A percentile compares a stretch with the other conserved stretches of the same genome.
phyloP scores from a whole-genome alignment of 129 eudicot species.

The Centella asiatica region DNA sequence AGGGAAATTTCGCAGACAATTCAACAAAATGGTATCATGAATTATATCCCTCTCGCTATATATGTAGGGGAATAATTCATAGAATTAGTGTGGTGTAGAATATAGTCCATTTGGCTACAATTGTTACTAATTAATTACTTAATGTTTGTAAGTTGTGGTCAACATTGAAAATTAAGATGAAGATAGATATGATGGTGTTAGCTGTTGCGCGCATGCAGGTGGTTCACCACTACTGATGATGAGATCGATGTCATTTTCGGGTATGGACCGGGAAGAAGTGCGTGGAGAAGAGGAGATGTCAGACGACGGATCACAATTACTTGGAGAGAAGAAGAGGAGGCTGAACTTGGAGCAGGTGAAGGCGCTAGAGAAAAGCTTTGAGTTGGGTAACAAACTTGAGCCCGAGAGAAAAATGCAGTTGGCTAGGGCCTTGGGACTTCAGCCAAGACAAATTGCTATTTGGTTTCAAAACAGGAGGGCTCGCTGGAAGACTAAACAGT shows the following conservation, averaged over 20 bases:
- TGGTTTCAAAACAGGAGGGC: conserved; percentile 96
- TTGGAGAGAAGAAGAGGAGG: conserved; percentile 87
- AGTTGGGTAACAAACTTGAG: conserved; percentile 67
- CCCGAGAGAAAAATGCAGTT: conserved; percentile 79
- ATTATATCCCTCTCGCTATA: too few relatives aligned
- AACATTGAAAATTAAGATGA: not conserved
- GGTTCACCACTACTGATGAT: conserved; percentile 53
- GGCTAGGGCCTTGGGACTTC: conserved; percentile 76
- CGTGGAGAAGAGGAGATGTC: conserved; percentile 55
- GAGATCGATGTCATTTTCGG: conserved; percentile 83
- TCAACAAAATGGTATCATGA: too few relatives aligned
- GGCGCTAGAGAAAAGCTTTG: conserved; percentile 83
- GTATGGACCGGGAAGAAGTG: conserved; percentile 54
- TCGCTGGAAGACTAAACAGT: conserved; percentile 80
- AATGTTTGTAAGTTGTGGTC: not conserved
- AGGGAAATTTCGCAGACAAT: too few relatives aligned
- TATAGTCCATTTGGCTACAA: too few relatives aligned
- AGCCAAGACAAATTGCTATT: conserved; percentile 80
- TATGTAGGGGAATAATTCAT: too few relatives aligned
- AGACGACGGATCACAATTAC: conserved; percentile 56
- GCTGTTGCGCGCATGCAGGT: too few relatives aligned
- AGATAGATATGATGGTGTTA: not conserved
- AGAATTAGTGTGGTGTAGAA: too few relatives aligned
- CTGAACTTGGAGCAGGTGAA: conserved; percentile 73
- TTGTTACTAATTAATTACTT: too few relatives aligned